phyloP scores from a whole-genome alignment of 2,329 filamentous ascomycete genomes.

The Coleophoma cylindrospora region DNA sequence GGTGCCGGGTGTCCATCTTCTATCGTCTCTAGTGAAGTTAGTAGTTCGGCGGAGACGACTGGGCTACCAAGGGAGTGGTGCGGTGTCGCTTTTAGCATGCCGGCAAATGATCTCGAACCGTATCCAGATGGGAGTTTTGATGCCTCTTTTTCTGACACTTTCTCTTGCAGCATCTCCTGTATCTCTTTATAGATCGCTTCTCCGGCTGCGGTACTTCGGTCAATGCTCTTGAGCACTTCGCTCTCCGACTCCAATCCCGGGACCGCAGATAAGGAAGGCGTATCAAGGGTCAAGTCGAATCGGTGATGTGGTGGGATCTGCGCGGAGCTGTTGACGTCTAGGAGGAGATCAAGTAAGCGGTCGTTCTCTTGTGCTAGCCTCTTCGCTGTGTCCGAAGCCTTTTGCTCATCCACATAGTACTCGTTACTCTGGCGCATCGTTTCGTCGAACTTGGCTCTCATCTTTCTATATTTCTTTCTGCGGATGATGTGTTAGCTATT shows the following conservation, averaged over 20 bases:
- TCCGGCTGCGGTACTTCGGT: conserved; percentile 18
- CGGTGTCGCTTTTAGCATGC: conserved; percentile 18
- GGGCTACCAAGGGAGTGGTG: conserved; percentile 16
- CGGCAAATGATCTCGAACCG: conserved; percentile 22
- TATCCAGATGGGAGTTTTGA: conserved; percentile 3
- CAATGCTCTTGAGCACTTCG: conserved; percentile 15
- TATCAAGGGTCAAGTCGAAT: conserved; percentile 56
- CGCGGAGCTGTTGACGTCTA: conserved; percentile 81
- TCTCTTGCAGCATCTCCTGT: conserved; percentile 17
- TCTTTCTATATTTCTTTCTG: conserved; percentile 95
- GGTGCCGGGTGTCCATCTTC: conserved; percentile 47
- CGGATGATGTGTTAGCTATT: conserved; percentile 39
- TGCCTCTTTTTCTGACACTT: conserved; percentile 6
- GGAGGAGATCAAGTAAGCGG: conserved; percentile 79
- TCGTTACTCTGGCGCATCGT: conserved; percentile 77
- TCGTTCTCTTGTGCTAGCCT: conserved; percentile 88
- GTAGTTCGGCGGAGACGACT: conserved; percentile 25
- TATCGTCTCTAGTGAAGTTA: conserved; percentile 30
- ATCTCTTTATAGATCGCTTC: conserved; percentile 22
- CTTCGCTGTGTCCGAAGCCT: conserved; percentile 74
- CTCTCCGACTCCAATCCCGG: conserved; percentile 19
- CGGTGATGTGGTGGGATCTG: conserved; percentile 73
- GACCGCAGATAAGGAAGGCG: conserved; percentile 14
- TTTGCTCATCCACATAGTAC: conserved; percentile 75
- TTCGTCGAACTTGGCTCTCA: conserved; percentile 73